These are phyloP conservation scores for Hygrophoropsis aurantiaca DNA, from an alignment of 768 basidiomycete genomes.

Conservation along the genomic window DNA sequence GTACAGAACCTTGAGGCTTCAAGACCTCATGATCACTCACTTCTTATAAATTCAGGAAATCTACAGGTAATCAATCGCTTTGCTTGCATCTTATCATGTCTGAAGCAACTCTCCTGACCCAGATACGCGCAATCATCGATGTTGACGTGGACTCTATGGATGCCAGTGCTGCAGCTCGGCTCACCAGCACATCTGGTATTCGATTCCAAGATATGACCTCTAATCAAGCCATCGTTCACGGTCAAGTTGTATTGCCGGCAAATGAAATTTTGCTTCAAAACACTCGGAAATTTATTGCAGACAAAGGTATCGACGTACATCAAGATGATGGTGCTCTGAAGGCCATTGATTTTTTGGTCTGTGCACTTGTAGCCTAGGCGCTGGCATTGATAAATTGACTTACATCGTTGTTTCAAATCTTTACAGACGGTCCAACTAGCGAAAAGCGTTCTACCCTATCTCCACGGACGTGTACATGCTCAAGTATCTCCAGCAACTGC, in stretches of 20 bases:
- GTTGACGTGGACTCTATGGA: slow-evolving; percentile 55
- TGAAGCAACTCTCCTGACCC: slow-evolving; percentile 34
- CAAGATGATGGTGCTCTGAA: slow-evolving; percentile 28
- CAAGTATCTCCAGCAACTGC: slow-evolving; percentile 45
- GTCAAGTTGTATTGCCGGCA: slow-evolving; percentile 33
- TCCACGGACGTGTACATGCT: slow-evolving; percentile 43
- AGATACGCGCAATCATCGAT: slow-evolving; percentile 33
- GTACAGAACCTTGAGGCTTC: too few species aligned
- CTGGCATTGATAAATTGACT: background rate
- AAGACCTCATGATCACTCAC: too few species aligned
- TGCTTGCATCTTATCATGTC: slow-evolving; percentile 4
- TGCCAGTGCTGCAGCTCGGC: slow-evolving; percentile 34
- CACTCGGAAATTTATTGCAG: slow-evolving; percentile 30
- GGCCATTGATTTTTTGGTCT: slow-evolving; percentile 40
- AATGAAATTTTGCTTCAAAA: slow-evolving; percentile 29
- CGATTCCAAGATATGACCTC: slow-evolving; percentile 49
- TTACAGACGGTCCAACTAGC: slow-evolving; percentile 45
- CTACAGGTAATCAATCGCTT: background rate
- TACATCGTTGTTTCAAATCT: background rate
- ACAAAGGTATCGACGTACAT: slow-evolving; percentile 7
- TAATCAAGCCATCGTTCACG: slow-evolving; percentile 46
- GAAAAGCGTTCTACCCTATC: slow-evolving; percentile 40
- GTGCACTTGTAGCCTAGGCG: slow-evolving; percentile 6
- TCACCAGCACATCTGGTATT: slow-evolving; percentile 20
- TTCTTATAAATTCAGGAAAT: too few species aligned